Percentiles rank a stretch among this genome's conserved stretches.
Conservation (phyloP, 805 yeast genomes). For the Kuraishia cidri region DNA sequence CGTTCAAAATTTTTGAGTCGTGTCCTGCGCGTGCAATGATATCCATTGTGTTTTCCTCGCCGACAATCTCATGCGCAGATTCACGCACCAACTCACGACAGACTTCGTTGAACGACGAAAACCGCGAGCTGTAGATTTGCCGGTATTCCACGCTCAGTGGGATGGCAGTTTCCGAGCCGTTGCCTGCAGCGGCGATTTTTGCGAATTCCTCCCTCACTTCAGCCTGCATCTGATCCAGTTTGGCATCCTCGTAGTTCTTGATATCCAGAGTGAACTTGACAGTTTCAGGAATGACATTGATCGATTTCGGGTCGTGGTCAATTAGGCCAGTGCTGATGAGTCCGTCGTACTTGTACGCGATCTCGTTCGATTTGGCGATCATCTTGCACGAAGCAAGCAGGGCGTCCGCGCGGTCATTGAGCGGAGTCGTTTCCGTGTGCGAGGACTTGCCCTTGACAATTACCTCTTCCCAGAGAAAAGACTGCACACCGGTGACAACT, state of each 20-base stretch:
- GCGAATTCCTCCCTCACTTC: slow-evolving; percentile 20
- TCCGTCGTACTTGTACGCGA: slow-evolving; percentile 43
- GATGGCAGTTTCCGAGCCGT: slow-evolving; percentile 13
- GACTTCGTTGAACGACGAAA: slow-evolving; percentile 44
- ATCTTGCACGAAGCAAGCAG: slow-evolving; percentile 48
- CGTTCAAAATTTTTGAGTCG: slow-evolving; percentile 54
- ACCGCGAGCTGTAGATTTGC: slow-evolving; percentile 37
- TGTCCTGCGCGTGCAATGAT: slow-evolving; percentile 69
- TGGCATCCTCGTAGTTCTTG: slow-evolving; percentile 42
- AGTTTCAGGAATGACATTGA: slow-evolving; percentile 58
- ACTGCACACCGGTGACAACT: slow-evolving; percentile 58
- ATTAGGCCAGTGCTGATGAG: slow-evolving; percentile 52
- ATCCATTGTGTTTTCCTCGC: slow-evolving; percentile 29
- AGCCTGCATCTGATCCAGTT: slow-evolving; percentile 22
- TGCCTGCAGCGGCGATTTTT: slow-evolving; percentile 24
- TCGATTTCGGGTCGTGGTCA: slow-evolving; percentile 47
- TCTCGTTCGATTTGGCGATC: slow-evolving; percentile 44
- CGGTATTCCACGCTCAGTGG: slow-evolving; percentile 30
- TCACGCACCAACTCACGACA: slow-evolving; percentile 42
- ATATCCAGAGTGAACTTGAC: slow-evolving; percentile 52
- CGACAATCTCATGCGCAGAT: slow-evolving; percentile 41
- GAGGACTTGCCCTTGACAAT: slow-evolving; percentile 52
- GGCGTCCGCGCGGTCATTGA: slow-evolving; percentile 52
- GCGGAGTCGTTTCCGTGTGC: slow-evolving; percentile 70
- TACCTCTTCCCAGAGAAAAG: slow-evolving; percentile 51